phyloP scores from a whole-genome alignment of 73 alveolate species.

The Uronychia setigera region DNA sequence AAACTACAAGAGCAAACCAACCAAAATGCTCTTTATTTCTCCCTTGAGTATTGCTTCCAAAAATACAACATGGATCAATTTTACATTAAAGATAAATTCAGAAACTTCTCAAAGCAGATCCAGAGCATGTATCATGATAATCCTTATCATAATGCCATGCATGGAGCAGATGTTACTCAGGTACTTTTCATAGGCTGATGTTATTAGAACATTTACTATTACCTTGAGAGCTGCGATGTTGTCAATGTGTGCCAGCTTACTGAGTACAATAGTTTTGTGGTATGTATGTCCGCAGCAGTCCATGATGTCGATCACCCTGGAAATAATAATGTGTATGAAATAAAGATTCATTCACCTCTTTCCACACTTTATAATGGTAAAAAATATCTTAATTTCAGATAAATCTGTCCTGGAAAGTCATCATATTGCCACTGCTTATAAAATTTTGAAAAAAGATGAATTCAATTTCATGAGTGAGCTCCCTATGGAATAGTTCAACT shows the following conservation, averaged over 20 bases:
- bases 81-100: background rate
- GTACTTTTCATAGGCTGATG: background rate
- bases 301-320: constrained; percentile 96
- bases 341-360: constrained; percentile 59
- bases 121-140: constrained; percentile 6
- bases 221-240: constrained; percentile 20
- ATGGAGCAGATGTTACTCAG: constrained; percentile 78
- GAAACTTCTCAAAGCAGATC: background rate
- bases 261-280: constrained; percentile 22
- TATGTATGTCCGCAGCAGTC: constrained; percentile 56
- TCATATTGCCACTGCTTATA: constrained; percentile 80
- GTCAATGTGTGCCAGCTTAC: constrained; percentile 11
- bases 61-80: background rate
- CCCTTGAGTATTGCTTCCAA: constrained; percentile 28
- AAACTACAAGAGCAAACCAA: constrained; percentile 18
- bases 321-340: constrained; percentile 72
- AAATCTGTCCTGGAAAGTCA: constrained; percentile 84
- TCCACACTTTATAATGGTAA: constrained; percentile 71
- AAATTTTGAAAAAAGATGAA: constrained; percentile 47
- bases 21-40: constrained; percentile 38
- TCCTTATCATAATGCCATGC: constrained; percentile 72
- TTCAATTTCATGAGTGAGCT: constrained; percentile 5
- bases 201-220: constrained; percentile 43
- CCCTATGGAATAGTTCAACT: constrained; percentile 41
- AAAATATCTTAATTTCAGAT: constrained; percentile 32